A percentile compares a stretch with the other conserved stretches of the same genome.
phyloP scores from a whole-genome alignment of 2,329 filamentous ascomycete species.

The Penicillium decumbens region DNA sequence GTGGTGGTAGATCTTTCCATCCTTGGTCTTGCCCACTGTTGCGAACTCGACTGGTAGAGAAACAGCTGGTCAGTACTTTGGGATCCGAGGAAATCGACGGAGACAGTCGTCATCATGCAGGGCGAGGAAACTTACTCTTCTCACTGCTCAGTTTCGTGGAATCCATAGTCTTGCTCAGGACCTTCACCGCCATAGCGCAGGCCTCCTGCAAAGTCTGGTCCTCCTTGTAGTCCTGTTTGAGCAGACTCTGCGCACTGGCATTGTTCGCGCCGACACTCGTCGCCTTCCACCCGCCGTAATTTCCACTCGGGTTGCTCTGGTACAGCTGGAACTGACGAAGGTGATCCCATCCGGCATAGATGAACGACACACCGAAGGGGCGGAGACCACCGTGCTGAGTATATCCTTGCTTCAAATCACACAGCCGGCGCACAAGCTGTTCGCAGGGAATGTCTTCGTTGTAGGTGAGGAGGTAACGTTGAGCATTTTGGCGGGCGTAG shows the following conservation, averaged over 20 bases:
- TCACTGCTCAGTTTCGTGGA: constrained; percentile 97
- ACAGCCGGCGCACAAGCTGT: constrained; percentile 91
- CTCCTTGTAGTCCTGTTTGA: constrained; percentile 99
- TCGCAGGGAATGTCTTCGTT: constrained; percentile 99
- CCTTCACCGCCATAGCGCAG: constrained; percentile 95
- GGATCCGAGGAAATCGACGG: neutral
- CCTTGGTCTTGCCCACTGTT: constrained; percentile 90
- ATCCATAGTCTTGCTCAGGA: constrained; percentile 99
- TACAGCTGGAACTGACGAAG: constrained; percentile 97
- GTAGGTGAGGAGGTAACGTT: constrained; percentile 97
- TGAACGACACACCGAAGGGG: constrained; percentile 97
- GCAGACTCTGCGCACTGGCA: constrained; percentile 87
- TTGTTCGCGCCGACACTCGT: constrained; percentile 98
- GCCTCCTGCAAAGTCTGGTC: constrained; percentile 95
- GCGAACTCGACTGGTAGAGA: constrained; percentile 78
- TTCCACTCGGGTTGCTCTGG: constrained; percentile 96
- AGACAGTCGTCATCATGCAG: neutral
- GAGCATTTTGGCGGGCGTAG: constrained; percentile 93
- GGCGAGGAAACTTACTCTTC: constrained; percentile 67
- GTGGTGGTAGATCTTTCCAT: constrained; percentile 96
- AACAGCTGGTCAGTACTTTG: constrained; percentile 13
- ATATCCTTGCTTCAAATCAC: constrained; percentile 98
- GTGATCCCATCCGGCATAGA: constrained; percentile 97
- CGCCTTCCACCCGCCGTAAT: constrained; percentile 99
- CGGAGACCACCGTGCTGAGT: constrained; percentile 98